phyloP scores from a whole-genome alignment of 2,329 filamentous ascomycete genomes.

The Penicillium psychrosexuale region DNA sequence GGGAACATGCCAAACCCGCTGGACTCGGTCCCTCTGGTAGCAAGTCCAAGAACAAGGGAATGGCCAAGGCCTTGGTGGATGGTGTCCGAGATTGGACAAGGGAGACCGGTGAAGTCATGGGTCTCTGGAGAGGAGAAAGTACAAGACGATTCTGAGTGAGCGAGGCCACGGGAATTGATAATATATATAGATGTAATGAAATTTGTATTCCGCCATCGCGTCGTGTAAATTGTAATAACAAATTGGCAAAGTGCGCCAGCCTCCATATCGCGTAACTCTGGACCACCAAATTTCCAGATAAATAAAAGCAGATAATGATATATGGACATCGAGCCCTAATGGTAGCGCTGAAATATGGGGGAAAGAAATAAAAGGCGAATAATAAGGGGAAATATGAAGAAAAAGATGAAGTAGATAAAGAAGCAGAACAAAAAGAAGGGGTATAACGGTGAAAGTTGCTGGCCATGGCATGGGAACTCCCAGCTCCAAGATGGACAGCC shows the following conservation, averaged over 20 bases:
- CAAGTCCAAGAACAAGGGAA: constrained; percentile 53
- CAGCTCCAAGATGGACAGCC: constrained; percentile 11
- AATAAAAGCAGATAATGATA: neutral
- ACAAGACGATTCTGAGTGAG: constrained; percentile 45
- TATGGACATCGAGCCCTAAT: constrained; percentile 9
- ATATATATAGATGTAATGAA: constrained; percentile 5
- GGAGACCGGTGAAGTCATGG: constrained; percentile 62
- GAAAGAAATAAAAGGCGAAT: constrained; percentile 1
- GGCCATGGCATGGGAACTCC: constrained; percentile 10
- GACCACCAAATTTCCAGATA: constrained; percentile 1
- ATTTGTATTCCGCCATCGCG: neutral
- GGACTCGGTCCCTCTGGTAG: constrained; percentile 32
- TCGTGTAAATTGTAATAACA: constrained; percentile 1
- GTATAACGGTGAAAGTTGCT: constrained; percentile 16
- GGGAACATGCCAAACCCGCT: constrained; percentile 36
- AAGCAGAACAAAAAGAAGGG: constrained; percentile 6
- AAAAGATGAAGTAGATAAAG: neutral
- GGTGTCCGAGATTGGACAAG: constrained; percentile 58
- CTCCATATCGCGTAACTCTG: neutral
- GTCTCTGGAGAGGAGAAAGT: constrained; percentile 59
- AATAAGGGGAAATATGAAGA: constrained; percentile 7
- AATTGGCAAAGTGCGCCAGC: neutral
- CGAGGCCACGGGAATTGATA: neutral
- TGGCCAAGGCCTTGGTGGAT: constrained; percentile 63
- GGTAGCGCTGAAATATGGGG: constrained; percentile 2